Conservation (phyloP, 352 stramenopile genomes). For the Phytophthora cryptogea region DNA sequence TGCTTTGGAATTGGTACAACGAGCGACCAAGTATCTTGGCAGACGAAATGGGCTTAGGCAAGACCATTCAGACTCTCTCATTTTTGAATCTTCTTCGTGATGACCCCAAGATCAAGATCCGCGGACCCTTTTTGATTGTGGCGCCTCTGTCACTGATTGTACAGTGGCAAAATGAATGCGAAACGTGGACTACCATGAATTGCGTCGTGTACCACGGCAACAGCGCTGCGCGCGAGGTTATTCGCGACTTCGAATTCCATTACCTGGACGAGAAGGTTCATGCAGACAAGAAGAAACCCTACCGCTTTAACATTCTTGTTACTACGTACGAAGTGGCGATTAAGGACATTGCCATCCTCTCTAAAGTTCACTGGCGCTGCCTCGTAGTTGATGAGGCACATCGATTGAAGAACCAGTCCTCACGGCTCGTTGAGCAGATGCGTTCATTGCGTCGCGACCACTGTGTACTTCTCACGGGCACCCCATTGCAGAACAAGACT, state of each 20-base stretch:
- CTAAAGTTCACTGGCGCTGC: constrained; percentile 94
- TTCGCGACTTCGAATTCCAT: constrained; percentile 97
- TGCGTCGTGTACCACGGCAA: constrained; percentile 99
- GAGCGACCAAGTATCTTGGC: constrained; percentile 87
- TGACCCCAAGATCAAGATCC: constrained; percentile 89
- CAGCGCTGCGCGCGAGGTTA: constrained; percentile 91
- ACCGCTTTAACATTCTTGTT: constrained; percentile 90
- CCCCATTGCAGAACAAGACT: constrained; percentile 97
- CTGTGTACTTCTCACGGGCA: constrained; percentile 87
- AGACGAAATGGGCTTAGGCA: constrained; percentile 93
- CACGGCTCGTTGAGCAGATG: constrained; percentile 86
- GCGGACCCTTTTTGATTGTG: constrained; percentile 97
- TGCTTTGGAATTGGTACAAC: constrained; percentile 92
- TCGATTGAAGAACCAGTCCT: constrained; percentile 88
- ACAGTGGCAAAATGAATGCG: constrained; percentile 99
- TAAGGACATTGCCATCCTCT: constrained; percentile 92
- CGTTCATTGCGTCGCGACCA: constrained; percentile 79
- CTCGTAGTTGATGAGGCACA: constrained; percentile 91
- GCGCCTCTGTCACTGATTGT: constrained; percentile 97
- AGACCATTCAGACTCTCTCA: constrained; percentile 92
- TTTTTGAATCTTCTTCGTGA: constrained; percentile 95
- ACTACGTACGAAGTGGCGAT: constrained; percentile 93
- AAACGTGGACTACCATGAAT: constrained; percentile 99
- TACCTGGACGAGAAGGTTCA: constrained; percentile 69
- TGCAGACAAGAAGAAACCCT: constrained; percentile 83